Percentiles rank a stretch among this genome's conserved stretches.
Conservation (phyloP, 495 filamentous ascomycete genomes). For the Penicillium egyptiacum region DNA sequence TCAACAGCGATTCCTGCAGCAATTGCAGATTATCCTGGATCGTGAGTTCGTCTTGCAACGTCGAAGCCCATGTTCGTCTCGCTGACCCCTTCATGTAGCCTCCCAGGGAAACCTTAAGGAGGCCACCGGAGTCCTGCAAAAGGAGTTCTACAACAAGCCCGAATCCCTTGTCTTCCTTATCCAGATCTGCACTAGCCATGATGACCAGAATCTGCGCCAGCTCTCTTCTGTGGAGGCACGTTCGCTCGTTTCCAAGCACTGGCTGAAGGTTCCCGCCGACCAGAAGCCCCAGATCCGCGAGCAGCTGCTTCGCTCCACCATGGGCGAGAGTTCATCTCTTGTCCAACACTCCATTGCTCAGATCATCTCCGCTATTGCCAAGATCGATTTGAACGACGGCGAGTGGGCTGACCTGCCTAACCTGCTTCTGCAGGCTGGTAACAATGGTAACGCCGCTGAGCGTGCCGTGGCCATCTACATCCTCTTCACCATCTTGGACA, state of each 20-base stretch:
- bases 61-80: neutral
- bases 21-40: conserved; percentile 71
- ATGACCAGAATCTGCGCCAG: conserved; percentile 72
- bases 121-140: conserved; percentile 84
- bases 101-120: conserved; percentile 68
- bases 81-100: conserved; percentile 29
- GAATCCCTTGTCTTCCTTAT: conserved; percentile 79
- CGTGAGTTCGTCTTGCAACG: conserved; percentile 53
- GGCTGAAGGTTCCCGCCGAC: conserved; percentile 59
- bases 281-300: conserved; percentile 78
- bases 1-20: conserved; percentile 68
- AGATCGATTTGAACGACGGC: conserved; percentile 79
- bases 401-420: conserved; percentile 83
- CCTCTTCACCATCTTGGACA: conserved; percentile 85
- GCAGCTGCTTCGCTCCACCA: conserved; percentile 75
- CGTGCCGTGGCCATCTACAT: conserved; percentile 91
- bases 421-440: conserved; percentile 70
- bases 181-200: conserved; percentile 76
- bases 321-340: conserved; percentile 70
- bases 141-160: conserved; percentile 85
- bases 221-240: conserved; percentile 86
- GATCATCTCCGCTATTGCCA: conserved; percentile 82
- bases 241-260: conserved; percentile 81
- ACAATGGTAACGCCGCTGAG: conserved; percentile 67
- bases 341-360: conserved; percentile 85